phyloP scores from a whole-genome alignment of 83 land plant species.

The Thuja plicata region DNA sequence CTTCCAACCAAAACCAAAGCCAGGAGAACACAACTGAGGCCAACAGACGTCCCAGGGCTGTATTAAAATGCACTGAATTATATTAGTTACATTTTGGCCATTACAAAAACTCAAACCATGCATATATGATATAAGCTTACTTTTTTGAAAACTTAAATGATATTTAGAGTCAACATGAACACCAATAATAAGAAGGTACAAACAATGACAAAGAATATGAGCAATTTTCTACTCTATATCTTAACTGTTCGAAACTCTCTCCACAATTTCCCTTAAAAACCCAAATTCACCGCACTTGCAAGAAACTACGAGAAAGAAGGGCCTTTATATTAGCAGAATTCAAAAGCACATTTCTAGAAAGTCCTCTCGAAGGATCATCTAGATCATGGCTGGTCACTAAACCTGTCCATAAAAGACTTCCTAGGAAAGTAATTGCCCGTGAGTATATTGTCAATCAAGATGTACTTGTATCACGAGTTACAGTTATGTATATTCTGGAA shows the following conservation, averaged over 20 bases:
- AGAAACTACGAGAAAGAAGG: neutral
- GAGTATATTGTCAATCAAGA: neutral
- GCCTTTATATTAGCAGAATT: neutral
- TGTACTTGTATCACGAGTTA: neutral
- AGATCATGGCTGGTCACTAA: neutral
- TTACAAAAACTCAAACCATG: neutral
- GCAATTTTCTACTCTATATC: neutral
- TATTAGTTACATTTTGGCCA: neutral
- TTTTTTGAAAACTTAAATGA: neutral
- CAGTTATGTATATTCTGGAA: neutral
- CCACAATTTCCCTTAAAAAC: neutral
- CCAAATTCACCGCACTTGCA: neutral
- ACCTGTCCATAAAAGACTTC: neutral
- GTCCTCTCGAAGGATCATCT: neutral
- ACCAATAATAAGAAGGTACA: neutral
- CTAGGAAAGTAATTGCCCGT: too few species aligned
- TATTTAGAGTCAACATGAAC: neutral
- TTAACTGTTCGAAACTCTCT: neutral
- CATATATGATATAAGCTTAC: neutral
- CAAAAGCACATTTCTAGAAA: neutral
- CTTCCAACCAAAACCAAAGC: constrained; percentile 64
- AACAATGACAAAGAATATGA: neutral
- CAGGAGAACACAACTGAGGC: constrained; percentile 51
- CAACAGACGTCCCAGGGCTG: constrained; percentile 65
- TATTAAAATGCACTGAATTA: neutral